These are phyloP conservation scores for Afroboletus lepidellus DNA, from an alignment of 1,284 basidiomycete genomes.

Conservation along the genomic window DNA sequence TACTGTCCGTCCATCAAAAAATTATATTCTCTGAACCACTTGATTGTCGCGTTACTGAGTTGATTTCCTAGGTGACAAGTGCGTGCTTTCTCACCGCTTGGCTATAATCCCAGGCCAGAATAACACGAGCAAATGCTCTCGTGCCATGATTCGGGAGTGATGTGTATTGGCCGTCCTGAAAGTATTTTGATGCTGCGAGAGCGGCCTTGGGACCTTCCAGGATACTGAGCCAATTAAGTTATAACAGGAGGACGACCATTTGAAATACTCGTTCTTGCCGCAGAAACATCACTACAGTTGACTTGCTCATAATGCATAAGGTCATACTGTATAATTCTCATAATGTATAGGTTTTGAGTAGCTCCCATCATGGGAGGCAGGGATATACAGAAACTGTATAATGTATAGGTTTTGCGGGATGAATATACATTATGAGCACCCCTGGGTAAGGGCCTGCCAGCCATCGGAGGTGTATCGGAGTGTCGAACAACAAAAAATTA, in stretches of 20 bases:
- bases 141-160: conserved; percentile 46
- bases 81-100: not conserved
- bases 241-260: conserved; percentile 42
- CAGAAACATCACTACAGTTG: no score
- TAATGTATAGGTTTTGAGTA: no score
- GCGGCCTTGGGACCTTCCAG: conserved; percentile 57
- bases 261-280: conserved; percentile 52
- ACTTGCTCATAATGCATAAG: no score
- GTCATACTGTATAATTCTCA: no score
- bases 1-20: conserved; percentile 44
- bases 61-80: not conserved
- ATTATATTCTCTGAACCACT: conserved; percentile 56
- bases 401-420: no score
- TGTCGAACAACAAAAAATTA: no score
- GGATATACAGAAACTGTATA: no score
- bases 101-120: not conserved
- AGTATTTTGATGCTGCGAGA: conserved; percentile 52
- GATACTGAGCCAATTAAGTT: conserved; percentile 38
- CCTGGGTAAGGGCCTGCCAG: no score
- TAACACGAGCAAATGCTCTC: conserved; percentile 51
- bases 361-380: no score
- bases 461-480: no score
- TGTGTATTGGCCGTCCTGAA: conserved; percentile 52
- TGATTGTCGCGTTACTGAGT: not conserved
- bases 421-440: no score